Evolutionary conservation across 371 early-diverging fungal genomes (phyloP), one percentile per base, ranked within the genome.

Genomic region (Aphelidium insulamus): DNA sequence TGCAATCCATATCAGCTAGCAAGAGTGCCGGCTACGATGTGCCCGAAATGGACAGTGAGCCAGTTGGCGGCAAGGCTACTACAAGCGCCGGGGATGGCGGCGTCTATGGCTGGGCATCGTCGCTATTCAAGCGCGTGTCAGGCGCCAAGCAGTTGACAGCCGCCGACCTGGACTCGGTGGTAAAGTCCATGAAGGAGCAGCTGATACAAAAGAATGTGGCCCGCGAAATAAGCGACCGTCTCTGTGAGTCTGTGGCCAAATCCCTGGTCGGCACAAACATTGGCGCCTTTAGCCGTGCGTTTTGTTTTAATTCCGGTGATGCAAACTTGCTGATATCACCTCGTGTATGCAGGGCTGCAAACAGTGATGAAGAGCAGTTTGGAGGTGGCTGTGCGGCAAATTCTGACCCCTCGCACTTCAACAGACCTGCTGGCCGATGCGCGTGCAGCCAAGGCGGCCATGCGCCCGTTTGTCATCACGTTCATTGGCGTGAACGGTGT

Each of bases 401-500:
- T 97, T 21, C 57, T 97, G 41, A 80, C 88, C 6, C 86, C 91
- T 7, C 63, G 72, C 30, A 76, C 91, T n/a, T 83, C 88, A 1
- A 69, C 83, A n/a, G 90, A 87, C 48, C 63, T 98, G n/a, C 54
- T 98, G 19, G 70, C 83, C 24, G 88, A 90, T 47, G 83, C 95
- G 38, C 66, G 57, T 27, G 60, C 69, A 39, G 69, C 74, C 2
- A 71, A 66, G 34, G 48, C 62, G 26, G 34, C 38, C 27, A 58
- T 69, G 41, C 64, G 83, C 32, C 86, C 88, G 5, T 97, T 84
- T 55, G 70, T 69, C 4, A 73, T 92, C 39, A 79, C 79, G 4
- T 92, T 98, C 59, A 81, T 97, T 34, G 99, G 99, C 16, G 97
- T 97, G 15, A 99, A 99, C 56, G 99, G 99, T 14, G 98, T 99